A percentile compares a stretch with the other conserved stretches of the same genome.
These are phyloP conservation scores for Aspergillus clavatus DNA, from an alignment of 2,329 filamentous ascomycete species.

Conservation along the genomic window DNA sequence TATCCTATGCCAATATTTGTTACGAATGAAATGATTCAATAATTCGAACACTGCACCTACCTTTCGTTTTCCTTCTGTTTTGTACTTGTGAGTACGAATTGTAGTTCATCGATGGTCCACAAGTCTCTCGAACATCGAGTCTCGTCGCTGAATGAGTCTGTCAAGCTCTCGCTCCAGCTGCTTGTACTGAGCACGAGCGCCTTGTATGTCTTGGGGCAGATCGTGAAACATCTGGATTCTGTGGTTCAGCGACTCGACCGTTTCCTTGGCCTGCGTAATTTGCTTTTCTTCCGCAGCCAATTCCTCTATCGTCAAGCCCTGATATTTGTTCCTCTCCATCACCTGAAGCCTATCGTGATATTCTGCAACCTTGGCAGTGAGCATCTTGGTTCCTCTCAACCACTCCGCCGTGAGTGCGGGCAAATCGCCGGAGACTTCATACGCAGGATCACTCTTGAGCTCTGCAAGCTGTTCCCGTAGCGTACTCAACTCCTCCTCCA, in stretches of 20 bases:
- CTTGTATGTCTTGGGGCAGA: slow-evolving; percentile 64
- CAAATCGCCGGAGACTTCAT: slow-evolving; percentile 54
- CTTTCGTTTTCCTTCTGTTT: too few species aligned
- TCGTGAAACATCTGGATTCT: slow-evolving; percentile 64
- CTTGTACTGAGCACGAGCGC: slow-evolving; percentile 67
- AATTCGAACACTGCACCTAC: too few species aligned
- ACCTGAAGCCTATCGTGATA: slow-evolving; percentile 53
- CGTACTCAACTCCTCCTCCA: slow-evolving; percentile 48
- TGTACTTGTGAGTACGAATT: too few species aligned
- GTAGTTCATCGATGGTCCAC: slow-evolving; percentile 43
- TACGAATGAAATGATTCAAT: slow-evolving; percentile 7
- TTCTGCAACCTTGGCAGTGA: slow-evolving; percentile 63
- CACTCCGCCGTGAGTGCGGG: slow-evolving; percentile 69
- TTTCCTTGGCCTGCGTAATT: slow-evolving; percentile 54
- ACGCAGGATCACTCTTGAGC: slow-evolving; percentile 36
- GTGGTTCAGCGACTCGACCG: slow-evolving; percentile 62
- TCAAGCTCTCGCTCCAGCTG: slow-evolving; percentile 60
- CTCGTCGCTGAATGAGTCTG: slow-evolving; percentile 58
- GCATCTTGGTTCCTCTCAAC: slow-evolving; percentile 64
- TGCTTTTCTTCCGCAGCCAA: slow-evolving; percentile 55
- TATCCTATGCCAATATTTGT: slow-evolving; percentile 4
- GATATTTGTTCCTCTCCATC: slow-evolving; percentile 28
- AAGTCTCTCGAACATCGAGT: slow-evolving; percentile 69
- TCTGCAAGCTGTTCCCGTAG: slow-evolving; percentile 27
- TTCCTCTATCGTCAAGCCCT: slow-evolving; percentile 43